Conservation (phyloP, 352 stramenopile species). For the Globisporangium splendens region DNA sequence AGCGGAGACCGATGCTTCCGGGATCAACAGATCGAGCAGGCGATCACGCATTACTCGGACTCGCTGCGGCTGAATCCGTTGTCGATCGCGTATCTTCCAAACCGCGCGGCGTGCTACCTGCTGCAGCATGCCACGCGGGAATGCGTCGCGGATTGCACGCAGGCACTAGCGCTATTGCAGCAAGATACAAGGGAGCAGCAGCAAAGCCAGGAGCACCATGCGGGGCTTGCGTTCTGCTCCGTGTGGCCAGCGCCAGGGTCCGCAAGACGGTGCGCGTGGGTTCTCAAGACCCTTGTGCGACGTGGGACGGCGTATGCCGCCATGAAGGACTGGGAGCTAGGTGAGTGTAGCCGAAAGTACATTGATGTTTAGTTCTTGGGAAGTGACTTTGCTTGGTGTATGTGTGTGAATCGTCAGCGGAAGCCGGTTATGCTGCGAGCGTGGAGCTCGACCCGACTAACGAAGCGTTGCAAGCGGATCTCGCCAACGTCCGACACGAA, state of each 20-base stretch:
- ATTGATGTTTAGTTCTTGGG: no score
- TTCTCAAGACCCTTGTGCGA: conserved; percentile 74
- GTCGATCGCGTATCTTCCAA: conserved; percentile 72
- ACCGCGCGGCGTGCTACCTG: conserved; percentile 67
- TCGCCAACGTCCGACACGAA: conserved; percentile 29
- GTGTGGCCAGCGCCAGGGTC: conserved; percentile 49
- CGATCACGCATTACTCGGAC: conserved; percentile 53
- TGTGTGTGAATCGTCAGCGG: conserved; percentile 25
- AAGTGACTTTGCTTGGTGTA: background rate
- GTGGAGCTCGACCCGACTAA: conserved; percentile 65
- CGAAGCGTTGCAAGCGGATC: conserved; percentile 39
- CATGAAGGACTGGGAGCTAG: conserved; percentile 32
- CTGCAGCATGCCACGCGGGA: conserved; percentile 36
- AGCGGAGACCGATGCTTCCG: conserved; percentile 44
- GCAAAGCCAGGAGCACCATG: background rate
- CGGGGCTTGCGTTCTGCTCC: conserved; percentile 52
- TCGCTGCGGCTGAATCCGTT: conserved; percentile 50
- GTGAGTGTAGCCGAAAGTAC: conserved; percentile 16
- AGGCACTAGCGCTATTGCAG: conserved; percentile 55
- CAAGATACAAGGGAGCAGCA: conserved; percentile 14
- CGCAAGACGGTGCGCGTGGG: conserved; percentile 56
- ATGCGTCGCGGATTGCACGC: conserved; percentile 62
- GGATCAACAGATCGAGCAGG: conserved; percentile 31
- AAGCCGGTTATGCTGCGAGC: conserved; percentile 48
- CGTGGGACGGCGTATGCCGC: conserved; percentile 48